Conservation (phyloP, 2,329 filamentous ascomycete species). For the Daldinia eschscholtzii region DNA sequence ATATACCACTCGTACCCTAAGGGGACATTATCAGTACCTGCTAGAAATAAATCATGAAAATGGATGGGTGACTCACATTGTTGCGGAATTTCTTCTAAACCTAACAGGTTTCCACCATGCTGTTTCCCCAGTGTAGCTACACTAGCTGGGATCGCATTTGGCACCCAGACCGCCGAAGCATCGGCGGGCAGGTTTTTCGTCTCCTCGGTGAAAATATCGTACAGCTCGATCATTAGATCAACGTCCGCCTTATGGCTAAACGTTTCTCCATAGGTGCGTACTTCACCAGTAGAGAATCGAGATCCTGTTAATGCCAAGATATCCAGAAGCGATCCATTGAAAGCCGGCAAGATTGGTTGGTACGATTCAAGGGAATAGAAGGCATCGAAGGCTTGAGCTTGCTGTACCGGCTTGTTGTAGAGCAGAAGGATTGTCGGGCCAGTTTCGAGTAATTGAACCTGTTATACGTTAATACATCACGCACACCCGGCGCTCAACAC, state of each 20-base stretch:
- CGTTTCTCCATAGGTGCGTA: slow-evolving; percentile 43
- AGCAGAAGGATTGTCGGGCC: slow-evolving; percentile 42
- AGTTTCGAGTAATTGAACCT: slow-evolving; percentile 41
- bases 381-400: slow-evolving; percentile 35
- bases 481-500: neutral
- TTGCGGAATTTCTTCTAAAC: slow-evolving; percentile 37
- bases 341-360: slow-evolving; percentile 25
- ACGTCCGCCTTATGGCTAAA: slow-evolving; percentile 38
- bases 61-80: slow-evolving; percentile 34
- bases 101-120: slow-evolving; percentile 42
- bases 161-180: slow-evolving; percentile 41
- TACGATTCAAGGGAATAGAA: slow-evolving; percentile 40
- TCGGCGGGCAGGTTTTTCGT: slow-evolving; percentile 36
- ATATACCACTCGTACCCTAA: slow-evolving; percentile 45
- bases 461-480: slow-evolving; percentile 13
- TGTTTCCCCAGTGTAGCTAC: slow-evolving; percentile 40
- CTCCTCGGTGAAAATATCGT: slow-evolving; percentile 40
- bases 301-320: slow-evolving; percentile 36
- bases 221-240: slow-evolving; percentile 38
- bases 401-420: slow-evolving; percentile 32
- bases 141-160: slow-evolving; percentile 40
- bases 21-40: slow-evolving; percentile 10
- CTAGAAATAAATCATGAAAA: neutral
- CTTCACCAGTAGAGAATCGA: slow-evolving; percentile 32
- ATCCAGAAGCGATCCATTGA: slow-evolving; percentile 40